A percentile compares a stretch with the other conserved stretches of the same genome.
phyloP scores from a whole-genome alignment of 2,329 filamentous ascomycete species.

The Xylariales sp. region DNA sequence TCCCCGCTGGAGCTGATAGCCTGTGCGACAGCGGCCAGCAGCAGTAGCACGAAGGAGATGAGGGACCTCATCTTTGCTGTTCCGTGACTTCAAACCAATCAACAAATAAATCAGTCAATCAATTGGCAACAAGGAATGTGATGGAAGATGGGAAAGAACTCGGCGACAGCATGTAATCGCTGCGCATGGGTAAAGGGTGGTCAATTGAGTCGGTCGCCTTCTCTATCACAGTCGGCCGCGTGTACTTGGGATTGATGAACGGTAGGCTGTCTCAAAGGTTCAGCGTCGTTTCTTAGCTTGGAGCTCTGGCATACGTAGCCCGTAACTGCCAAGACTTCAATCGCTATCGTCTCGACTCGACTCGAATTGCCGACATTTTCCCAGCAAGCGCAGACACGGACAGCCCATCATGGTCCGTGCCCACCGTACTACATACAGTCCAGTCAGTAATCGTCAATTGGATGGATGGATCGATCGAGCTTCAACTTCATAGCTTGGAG shows the following conservation, averaged over 20 bases:
- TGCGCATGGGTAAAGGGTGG: slow-evolving; percentile 2
- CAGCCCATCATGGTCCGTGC: too few relatives aligned
- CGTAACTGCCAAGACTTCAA: slow-evolving; percentile 11
- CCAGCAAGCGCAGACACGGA: not conserved
- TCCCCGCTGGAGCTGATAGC: slow-evolving; percentile 76
- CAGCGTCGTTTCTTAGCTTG: not conserved
- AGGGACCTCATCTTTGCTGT: slow-evolving; percentile 65
- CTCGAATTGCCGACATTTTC: not conserved
- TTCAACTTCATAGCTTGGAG: too few relatives aligned
- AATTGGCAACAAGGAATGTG: not conserved
- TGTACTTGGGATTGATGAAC: not conserved
- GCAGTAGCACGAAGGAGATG: slow-evolving; percentile 64
- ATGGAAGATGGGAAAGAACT: not conserved
- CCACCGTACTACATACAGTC: too few relatives aligned
- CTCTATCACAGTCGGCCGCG: not conserved
- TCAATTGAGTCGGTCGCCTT: not conserved
- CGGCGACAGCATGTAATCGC: slow-evolving; percentile 2
- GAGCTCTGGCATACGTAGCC: slow-evolving; percentile 13
- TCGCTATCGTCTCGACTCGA: too few relatives aligned
- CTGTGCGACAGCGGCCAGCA: slow-evolving; percentile 61
- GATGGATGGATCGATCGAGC: too few relatives aligned
- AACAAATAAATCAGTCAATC: not conserved
- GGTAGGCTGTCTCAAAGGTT: slow-evolving; percentile 8
- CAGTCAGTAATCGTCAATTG: too few relatives aligned
- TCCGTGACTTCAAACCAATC: not conserved